Conservation (phyloP, 2,329 filamentous ascomycete species). For the Colletotrichum coccodes region DNA sequence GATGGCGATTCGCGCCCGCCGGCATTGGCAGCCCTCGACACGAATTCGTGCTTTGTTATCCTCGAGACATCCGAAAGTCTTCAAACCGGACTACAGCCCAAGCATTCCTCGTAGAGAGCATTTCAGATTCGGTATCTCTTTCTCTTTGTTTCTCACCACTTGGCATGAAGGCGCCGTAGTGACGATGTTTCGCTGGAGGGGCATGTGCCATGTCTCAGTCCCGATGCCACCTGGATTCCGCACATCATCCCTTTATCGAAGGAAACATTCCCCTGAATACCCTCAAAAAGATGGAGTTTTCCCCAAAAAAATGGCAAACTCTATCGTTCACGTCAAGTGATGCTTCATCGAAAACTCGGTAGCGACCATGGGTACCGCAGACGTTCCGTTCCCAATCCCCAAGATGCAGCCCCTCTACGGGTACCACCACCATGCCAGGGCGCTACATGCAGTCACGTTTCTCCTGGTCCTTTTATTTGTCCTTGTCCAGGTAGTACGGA, state of each 20-base stretch:
- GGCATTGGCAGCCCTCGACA: neutral
- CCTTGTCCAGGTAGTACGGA: constrained; percentile 14
- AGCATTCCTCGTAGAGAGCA: neutral
- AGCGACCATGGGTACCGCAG: constrained; percentile 7
- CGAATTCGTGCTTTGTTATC: neutral
- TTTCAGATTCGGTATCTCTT: neutral
- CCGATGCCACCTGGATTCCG: constrained; percentile 11
- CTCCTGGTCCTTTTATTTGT: constrained; percentile 25
- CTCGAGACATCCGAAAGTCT: neutral
- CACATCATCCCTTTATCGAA: constrained; percentile 28
- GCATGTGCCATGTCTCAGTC: neutral
- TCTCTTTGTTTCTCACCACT: neutral
- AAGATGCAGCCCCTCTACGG: constrained; percentile 15
- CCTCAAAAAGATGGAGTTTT: constrained; percentile 19
- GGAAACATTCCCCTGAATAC: constrained; percentile 18
- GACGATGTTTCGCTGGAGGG: neutral
- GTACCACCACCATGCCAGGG: constrained; percentile 25
- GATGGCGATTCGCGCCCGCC: neutral
- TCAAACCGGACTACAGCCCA: neutral
- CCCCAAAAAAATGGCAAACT: neutral
- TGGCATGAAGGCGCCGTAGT: neutral
- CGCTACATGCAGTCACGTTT: constrained; percentile 27
- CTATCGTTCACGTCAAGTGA: neutral
- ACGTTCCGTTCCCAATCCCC: neutral
- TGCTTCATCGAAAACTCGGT: neutral